phyloP scores from a whole-genome alignment of 176 grass and related monocot genomes.

The Raddia guianensis region DNA sequence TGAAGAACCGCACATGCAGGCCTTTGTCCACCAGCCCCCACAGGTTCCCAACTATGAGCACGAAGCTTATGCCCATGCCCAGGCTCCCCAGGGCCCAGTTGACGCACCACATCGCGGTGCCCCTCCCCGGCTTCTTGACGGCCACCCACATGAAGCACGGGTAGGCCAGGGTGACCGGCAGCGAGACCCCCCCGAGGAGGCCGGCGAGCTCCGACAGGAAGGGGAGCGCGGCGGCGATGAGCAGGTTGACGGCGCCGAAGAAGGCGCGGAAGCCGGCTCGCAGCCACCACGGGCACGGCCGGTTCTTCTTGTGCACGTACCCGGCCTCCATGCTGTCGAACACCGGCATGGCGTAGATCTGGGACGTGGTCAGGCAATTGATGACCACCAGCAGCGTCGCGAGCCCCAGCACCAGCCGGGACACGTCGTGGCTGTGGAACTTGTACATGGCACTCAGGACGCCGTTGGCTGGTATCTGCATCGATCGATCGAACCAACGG shows the following conservation, averaged over 20 bases:
- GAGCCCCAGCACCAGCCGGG: slow-evolving; percentile 56
- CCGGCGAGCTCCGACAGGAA: slow-evolving; percentile 75
- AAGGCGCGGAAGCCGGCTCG: slow-evolving; percentile 57
- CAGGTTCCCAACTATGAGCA: slow-evolving; percentile 62
- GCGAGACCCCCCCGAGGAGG: slow-evolving; percentile 68
- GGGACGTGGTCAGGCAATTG: slow-evolving; percentile 82
- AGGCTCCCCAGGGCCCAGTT: slow-evolving; percentile 79
- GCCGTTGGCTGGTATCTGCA: slow-evolving; percentile 73
- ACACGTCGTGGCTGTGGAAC: slow-evolving; percentile 78
- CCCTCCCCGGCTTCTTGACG: slow-evolving; percentile 68
- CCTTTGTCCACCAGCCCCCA: slow-evolving; percentile 71
- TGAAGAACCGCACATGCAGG: slow-evolving; percentile 67
- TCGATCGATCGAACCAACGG: background rate
- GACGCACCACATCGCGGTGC: slow-evolving; percentile 56
- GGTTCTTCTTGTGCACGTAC: slow-evolving; percentile 73
- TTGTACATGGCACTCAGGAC: slow-evolving; percentile 62
- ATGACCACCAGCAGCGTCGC: slow-evolving; percentile 78
- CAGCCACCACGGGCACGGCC: slow-evolving; percentile 81
- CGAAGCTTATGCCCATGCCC: slow-evolving; percentile 65
- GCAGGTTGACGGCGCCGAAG: slow-evolving; percentile 57
- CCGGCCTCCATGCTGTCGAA: slow-evolving; percentile 89
- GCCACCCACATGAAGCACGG: slow-evolving; percentile 98
- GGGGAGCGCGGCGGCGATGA: slow-evolving; percentile 80
- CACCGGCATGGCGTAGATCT: slow-evolving; percentile 92
- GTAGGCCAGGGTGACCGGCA: slow-evolving; percentile 86